Percentiles rank a stretch among this genome's conserved stretches.
These are phyloP conservation scores for Paracoccidioides brasiliensis DNA, from an alignment of 2,329 filamentous ascomycete genomes.

Conservation along the genomic window DNA sequence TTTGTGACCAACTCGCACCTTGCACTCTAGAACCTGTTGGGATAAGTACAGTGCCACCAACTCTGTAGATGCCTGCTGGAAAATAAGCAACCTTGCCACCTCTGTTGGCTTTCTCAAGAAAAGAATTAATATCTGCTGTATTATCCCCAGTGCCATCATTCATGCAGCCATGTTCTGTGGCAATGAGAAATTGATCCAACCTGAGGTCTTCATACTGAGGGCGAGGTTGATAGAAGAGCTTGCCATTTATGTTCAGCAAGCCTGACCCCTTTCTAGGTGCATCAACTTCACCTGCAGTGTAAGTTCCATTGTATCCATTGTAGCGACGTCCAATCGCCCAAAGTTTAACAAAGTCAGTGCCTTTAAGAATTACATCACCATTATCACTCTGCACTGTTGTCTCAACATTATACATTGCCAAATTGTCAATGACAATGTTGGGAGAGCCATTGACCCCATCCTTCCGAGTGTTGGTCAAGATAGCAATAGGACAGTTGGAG, in stretches of 20 bases:
- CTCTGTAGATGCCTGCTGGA: conserved; percentile 59
- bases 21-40: conserved; percentile 46
- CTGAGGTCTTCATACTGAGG: conserved; percentile 3
- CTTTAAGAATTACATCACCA: conserved; percentile 1
- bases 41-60: conserved; percentile 57
- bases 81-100: conserved; percentile 54
- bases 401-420: conserved; percentile 35
- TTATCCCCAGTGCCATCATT: conserved; percentile 6
- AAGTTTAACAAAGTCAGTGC: neutral
- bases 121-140: conserved; percentile 1
- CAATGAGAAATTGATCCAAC: neutral
- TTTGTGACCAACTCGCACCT: conserved; percentile 35
- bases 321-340: conserved; percentile 5
- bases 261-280: neutral
- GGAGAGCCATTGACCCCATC: neutral
- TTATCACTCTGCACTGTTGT: conserved; percentile 19
- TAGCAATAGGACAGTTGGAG: conserved; percentile 12
- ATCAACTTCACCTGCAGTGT: neutral
- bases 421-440: conserved; percentile 34
- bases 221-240: conserved; percentile 1
- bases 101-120: conserved; percentile 1
- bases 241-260: conserved; percentile 1
- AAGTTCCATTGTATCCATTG: conserved; percentile 2
- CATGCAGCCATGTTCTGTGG: conserved; percentile 1
- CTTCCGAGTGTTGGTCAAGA: conserved; percentile 19